Percentiles rank a stretch among this genome's conserved stretches.
Evolutionary conservation across 768 basidiomycete species (phyloP).

Genomic region (Multifurca ochricompacta): DNA sequence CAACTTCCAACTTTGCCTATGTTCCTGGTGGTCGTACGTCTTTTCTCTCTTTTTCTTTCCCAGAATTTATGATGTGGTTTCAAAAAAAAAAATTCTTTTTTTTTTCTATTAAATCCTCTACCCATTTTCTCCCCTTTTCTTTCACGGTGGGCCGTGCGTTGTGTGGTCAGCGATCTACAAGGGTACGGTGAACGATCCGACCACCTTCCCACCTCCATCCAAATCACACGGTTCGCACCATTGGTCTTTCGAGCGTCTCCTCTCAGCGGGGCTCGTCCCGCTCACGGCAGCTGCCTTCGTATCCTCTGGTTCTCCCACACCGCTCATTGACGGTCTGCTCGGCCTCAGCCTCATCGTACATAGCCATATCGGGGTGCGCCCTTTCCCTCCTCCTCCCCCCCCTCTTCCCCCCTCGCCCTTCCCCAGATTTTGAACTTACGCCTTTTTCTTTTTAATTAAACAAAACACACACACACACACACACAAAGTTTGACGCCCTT

Average conservation of each 20-base stretch:
- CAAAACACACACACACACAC: neutral
- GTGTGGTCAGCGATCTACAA: slow-evolving; percentile 62
- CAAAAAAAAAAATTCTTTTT: neutral
- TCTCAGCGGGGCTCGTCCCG: slow-evolving; percentile 83
- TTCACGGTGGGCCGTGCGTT: neutral
- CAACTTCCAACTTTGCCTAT: slow-evolving; percentile 30
- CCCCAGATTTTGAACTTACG: neutral
- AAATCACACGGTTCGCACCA: slow-evolving; percentile 85
- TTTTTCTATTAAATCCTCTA: neutral
- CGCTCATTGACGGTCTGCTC: slow-evolving; percentile 83
- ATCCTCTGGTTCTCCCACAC: slow-evolving; percentile 66
- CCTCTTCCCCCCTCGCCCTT: no score
- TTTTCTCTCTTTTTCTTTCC: neutral
- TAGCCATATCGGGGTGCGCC: slow-evolving; percentile 86
- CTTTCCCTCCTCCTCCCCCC: neutral
- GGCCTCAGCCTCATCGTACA: slow-evolving; percentile 86
- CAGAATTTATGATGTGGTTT: neutral
- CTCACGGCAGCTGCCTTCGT: slow-evolving; percentile 82
- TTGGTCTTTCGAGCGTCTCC: slow-evolving; percentile 87
- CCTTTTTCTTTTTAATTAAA: neutral
- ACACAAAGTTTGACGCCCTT: slow-evolving; percentile 58
- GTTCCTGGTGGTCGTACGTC: slow-evolving; percentile 68
- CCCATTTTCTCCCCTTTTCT: neutral
- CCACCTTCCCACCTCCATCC: slow-evolving; percentile 75
- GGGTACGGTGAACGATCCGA: slow-evolving; percentile 94